These are phyloP conservation scores for Breynia disticha DNA, from an alignment of 441 rosid genomes.

Conservation along the genomic window DNA sequence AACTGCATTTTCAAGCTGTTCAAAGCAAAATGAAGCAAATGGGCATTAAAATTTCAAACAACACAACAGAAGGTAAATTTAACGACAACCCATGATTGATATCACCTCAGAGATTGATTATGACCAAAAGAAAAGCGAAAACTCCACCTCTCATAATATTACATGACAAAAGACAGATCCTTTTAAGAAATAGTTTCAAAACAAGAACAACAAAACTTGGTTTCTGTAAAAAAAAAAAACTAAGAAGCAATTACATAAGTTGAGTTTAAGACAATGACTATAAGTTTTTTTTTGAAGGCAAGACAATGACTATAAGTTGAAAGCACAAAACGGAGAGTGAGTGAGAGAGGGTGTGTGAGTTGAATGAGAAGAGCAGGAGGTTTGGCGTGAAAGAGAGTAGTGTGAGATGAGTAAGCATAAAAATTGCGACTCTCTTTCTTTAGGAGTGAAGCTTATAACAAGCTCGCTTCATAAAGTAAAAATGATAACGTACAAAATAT, in stretches of 20 bases:
- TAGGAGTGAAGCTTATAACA: not conserved
- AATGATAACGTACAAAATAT: too few species aligned
- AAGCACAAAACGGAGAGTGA: slow-evolving; percentile 4
- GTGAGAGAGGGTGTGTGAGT: slow-evolving; percentile 19
- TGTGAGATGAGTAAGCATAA: slow-evolving; percentile 44
- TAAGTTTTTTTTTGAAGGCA: not conserved
- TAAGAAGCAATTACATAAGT: slow-evolving; percentile 10
- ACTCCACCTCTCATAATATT: slow-evolving; percentile 5
- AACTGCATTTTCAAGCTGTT: slow-evolving; percentile 18
- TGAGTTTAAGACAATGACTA: not conserved
- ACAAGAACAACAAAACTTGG: not conserved
- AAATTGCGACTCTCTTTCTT: slow-evolving; percentile 18
- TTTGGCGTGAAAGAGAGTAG: slow-evolving; percentile 31
- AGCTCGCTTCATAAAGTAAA: too few species aligned
- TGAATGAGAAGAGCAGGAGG: too few species aligned
- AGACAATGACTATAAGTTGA: too few species aligned
- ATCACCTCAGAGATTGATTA: slow-evolving; percentile 13
- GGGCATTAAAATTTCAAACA: slow-evolving; percentile 19
- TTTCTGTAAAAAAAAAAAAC: not conserved
- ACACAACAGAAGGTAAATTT: slow-evolving; percentile 12
- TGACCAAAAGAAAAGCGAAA: not conserved
- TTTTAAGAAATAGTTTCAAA: not conserved
- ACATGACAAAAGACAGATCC: slow-evolving; percentile 21
- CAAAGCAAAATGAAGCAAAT: slow-evolving; percentile 28
- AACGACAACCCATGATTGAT: slow-evolving; percentile 39